These are phyloP conservation scores for Solanum corneliomulleri DNA, from an alignment of 257 asterid species.

Conservation along the genomic window DNA sequence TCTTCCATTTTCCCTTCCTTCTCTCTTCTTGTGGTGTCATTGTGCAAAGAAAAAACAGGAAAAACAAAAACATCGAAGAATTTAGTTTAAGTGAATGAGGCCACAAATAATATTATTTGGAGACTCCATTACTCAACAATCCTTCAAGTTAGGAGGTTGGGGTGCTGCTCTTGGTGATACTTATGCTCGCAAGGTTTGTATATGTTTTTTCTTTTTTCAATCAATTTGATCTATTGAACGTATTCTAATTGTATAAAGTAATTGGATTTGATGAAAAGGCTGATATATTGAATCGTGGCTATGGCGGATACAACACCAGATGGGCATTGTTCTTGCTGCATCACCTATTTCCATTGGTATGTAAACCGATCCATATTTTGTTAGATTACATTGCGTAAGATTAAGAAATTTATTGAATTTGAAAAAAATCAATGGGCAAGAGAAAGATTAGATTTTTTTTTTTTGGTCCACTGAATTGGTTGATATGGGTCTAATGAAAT, in stretches of 20 bases:
- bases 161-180: constrained; percentile 74
- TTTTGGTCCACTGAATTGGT: too few species aligned
- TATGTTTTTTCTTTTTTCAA: background rate
- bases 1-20: too few species aligned
- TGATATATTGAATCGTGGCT: constrained; percentile 84
- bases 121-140: constrained; percentile 77
- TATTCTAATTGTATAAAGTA: background rate
- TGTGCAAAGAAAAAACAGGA: too few species aligned
- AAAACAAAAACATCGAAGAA: background rate
- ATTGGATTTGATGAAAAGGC: constrained; percentile 28
- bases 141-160: constrained; percentile 82
- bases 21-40: too few species aligned
- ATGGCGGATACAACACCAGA: constrained; percentile 83
- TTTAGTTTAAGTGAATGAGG: constrained; percentile 21
- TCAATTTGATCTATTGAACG: background rate
- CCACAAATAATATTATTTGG: constrained; percentile 82
- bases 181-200: constrained; percentile 62
- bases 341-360: constrained; percentile 75
- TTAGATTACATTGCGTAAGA: background rate
- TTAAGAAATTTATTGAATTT: too few species aligned
- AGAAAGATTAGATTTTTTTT: too few species aligned
- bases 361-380: background rate
- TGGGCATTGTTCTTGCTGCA: constrained; percentile 90
- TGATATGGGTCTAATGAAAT: too few species aligned
- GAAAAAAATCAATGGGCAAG: too few species aligned